Conservation (phyloP, 257 asterid species). For the Sherardia arvensis region DNA sequence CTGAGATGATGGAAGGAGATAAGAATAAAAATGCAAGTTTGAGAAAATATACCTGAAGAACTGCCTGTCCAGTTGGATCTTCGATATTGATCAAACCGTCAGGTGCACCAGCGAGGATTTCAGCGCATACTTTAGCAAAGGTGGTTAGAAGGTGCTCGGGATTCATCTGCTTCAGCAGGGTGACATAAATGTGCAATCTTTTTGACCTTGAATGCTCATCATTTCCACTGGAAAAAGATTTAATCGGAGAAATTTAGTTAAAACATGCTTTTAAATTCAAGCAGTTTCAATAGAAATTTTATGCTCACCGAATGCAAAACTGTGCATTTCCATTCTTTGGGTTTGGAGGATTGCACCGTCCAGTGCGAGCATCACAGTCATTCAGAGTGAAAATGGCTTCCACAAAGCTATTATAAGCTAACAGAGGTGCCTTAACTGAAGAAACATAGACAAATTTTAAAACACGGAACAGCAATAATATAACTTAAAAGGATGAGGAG, state of each 20-base stretch:
- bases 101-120: slow-evolving; percentile 87
- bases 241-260: background rate
- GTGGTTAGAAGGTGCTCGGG: slow-evolving; percentile 93
- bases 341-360: slow-evolving; percentile 54
- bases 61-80: slow-evolving; percentile 68
- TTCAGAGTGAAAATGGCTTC: slow-evolving; percentile 80
- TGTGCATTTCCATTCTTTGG: slow-evolving; percentile 52
- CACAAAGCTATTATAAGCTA: slow-evolving; percentile 92
- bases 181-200: slow-evolving; percentile 74
- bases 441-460: slow-evolving; percentile 4
- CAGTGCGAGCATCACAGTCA: slow-evolving; percentile 89
- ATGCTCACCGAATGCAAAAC: slow-evolving; percentile 57
- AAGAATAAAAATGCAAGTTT: background rate
- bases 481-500: slow-evolving; percentile 5
- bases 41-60: slow-evolving; percentile 53
- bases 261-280: background rate
- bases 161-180: slow-evolving; percentile 91
- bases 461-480: slow-evolving; percentile 2
- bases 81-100: slow-evolving; percentile 74
- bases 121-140: slow-evolving; percentile 92
- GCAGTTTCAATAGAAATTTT: slow-evolving; percentile 1
- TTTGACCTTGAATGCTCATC: slow-evolving; percentile 71
- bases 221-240: slow-evolving; percentile 46
- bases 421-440: slow-evolving; percentile 95
- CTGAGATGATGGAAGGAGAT: too few relatives aligned